Evolutionary conservation across 1,284 basidiomycete genomes (phyloP), one percentile per base, ranked within the genome.

Genomic region (Trichosporon sp.): DNA sequence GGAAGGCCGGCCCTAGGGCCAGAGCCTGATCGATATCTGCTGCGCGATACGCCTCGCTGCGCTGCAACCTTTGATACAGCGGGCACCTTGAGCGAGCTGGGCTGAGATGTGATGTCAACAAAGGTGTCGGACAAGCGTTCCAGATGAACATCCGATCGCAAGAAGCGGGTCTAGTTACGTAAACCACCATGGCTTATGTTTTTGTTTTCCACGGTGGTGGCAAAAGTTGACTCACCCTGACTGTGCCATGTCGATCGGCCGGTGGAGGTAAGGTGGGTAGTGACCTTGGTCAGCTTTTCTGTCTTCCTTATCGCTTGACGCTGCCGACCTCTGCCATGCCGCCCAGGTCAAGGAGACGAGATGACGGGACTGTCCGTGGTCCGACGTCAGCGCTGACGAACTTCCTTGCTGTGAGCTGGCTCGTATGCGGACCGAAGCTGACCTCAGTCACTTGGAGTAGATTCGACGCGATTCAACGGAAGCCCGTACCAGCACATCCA

Each of bases 381-480:
- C 94, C 95, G 0, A 88, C 90, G 0, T 95, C 92, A 54, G 95
- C 95, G 0, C 81, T 98, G 11, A 96, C 95, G 27, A 91, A 93
- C 69, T 97, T 94, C 76, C 83, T 98, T 19, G 86, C 87, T 70
- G 93, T 92, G 68, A 65, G 86, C 82, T 23, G n/a, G n/a, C n/a
- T n/a, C n/a, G n/a, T n/a, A n/a, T 25, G 4, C 13, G 6, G 2
- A 19, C 3, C 16, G 21, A 8, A 32, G 44, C 62, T 64, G 36
- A 65, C 63, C 63, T 31, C 70, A 78, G 71, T 78, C 74, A 31
- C 74, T 77, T 34, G 81, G 69, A 5, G 81, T 81, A 23, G 76
- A 76, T 23, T 76, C 78, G 8, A 65, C 73, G 25, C 56, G 56
- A 5, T 67, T 57, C 3, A 29, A 23, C 34, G 25, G 19, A 8